A percentile compares a stretch with the other conserved stretches of the same genome.
Evolutionary conservation across 2,329 filamentous ascomycete genomes (phyloP).

Genomic region (Beauveria pseudobassiana): DNA sequence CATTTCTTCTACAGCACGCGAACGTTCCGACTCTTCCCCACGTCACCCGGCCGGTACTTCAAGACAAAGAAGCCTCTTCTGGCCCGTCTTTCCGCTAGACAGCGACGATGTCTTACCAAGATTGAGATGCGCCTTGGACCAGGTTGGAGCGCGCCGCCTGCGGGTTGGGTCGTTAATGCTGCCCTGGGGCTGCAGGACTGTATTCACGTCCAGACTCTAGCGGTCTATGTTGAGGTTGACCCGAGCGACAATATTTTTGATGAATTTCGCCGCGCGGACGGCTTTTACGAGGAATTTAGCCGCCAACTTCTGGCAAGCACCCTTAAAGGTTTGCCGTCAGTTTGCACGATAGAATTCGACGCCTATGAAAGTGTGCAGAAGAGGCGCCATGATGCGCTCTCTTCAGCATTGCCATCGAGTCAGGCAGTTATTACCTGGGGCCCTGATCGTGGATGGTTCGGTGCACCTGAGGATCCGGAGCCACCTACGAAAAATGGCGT

Average conservation of each 20-base stretch:
- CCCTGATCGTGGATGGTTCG: conserved; percentile 57
- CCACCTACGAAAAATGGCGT: conserved; percentile 5
- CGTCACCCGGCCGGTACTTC: conserved; percentile 56
- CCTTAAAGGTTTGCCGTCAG: conserved; percentile 46
- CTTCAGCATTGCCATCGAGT: conserved; percentile 41
- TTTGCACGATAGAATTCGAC: conserved; percentile 60
- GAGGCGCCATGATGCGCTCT: conserved; percentile 58
- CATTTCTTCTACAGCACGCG: conserved; percentile 58
- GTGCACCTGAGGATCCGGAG: conserved; percentile 29
- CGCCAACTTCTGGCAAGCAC: conserved; percentile 48
- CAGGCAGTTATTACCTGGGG: conserved; percentile 57
- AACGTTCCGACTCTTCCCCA: conserved; percentile 60
- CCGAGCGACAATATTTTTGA: conserved; percentile 60
- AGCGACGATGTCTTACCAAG: conserved; percentile 52
- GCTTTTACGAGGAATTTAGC: conserved; percentile 65
- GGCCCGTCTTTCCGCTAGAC: conserved; percentile 53
- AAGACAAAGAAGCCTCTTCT: conserved; percentile 67
- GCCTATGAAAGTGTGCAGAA: conserved; percentile 59
- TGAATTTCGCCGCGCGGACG: conserved; percentile 57
- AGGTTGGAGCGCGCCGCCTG: conserved; percentile 63
- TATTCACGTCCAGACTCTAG: conserved; percentile 48
- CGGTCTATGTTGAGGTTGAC: conserved; percentile 65
- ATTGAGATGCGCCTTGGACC: conserved; percentile 66
- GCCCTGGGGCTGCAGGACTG: conserved; percentile 58
- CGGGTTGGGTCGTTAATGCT: conserved; percentile 60